Evolutionary conservation across 2,329 filamentous ascomycete species (phyloP).

Genomic region (Macroventuria anomochaeta): DNA sequence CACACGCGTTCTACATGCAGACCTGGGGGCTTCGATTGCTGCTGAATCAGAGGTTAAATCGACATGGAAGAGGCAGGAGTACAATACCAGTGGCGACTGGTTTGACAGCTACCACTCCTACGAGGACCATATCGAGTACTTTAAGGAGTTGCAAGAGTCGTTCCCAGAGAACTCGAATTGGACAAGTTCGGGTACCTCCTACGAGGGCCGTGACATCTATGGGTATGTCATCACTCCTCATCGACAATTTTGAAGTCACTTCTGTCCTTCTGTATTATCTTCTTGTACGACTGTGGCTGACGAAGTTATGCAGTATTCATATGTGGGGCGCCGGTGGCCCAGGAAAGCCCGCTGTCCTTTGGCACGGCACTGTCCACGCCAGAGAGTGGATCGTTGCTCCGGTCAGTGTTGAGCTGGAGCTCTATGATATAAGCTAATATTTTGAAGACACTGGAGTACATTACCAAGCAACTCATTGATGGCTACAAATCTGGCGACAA

Average conservation of each 20-base stretch:
- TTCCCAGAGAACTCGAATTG: slow-evolving; percentile 40
- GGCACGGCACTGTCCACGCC: slow-evolving; percentile 43
- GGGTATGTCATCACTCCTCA: slow-evolving; percentile 10
- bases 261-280: not conserved
- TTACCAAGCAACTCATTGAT: slow-evolving; percentile 36
- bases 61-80: slow-evolving; percentile 31
- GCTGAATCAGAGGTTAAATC: slow-evolving; percentile 54
- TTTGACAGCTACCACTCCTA: slow-evolving; percentile 45
- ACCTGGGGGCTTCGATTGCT: slow-evolving; percentile 54
- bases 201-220: slow-evolving; percentile 40
- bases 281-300: not conserved
- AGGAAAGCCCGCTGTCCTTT: slow-evolving; percentile 32
- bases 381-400: slow-evolving; percentile 50
- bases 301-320: slow-evolving; percentile 24
- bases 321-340: slow-evolving; percentile 42
- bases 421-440: not conserved
- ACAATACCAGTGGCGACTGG: slow-evolving; percentile 30
- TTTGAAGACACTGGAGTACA: slow-evolving; percentile 33
- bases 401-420: slow-evolving; percentile 35
- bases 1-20: slow-evolving; percentile 50
- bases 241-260: no score
- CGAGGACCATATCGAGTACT: slow-evolving; percentile 34
- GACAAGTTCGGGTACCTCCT: slow-evolving; percentile 39
- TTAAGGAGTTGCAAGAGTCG: slow-evolving; percentile 32
- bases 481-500: slow-evolving; percentile 37